Base-by-base conservation (phyloP, 208 protist genomes). In the Tetramitus jugosus region DNA sequence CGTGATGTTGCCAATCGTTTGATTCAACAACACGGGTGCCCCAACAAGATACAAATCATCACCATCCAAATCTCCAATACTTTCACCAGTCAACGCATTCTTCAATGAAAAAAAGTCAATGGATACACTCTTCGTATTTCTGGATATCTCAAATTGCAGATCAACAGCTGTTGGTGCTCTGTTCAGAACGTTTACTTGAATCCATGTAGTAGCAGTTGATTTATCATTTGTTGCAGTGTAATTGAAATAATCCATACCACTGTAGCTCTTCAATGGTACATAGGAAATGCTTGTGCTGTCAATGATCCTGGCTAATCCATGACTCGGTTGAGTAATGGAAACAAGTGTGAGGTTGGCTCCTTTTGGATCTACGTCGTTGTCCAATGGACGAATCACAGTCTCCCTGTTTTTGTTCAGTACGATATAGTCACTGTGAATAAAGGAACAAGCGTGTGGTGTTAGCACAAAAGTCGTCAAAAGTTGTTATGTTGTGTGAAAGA, bases 331-430 rank as follows among this genome's bases (percentile, higher is more conserved):
- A 13, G 65, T 49, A 17, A 49, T 33, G 31, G 26, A 35, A 14
- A 71, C 20, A 37, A 71, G 35, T 1, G 65, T 71, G 4, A 71
- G n/a, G 29, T 71, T 71, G 40, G 26, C 35, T 71, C 17, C 39
- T 49, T 45, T 49, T n/a, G 65, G 65, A 49, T 71, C 40, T 2
- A 35, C 39, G 35, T 71, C 65, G 35, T 71, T 71, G 26, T 49
- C 8, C 13, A 71, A n/a, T 29, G 65, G 65, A 14, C 29, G 13
- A 49, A 71, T 71, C 20, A 13, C 49, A 46, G 31, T 29, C 10
- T 2, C 6, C 2, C 10, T 10, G 29, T 42, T 43, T 23, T 71
- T 71, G 29, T 49, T 49, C 10, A n/a, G n/a, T n/a, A 37, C n/a
- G 26, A 49, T 13, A 14, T 31, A 33, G 33, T 71, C 65, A 40